Evolutionary conservation across 2,329 filamentous ascomycete species (phyloP), one percentile per base, ranked within the genome.

Genomic region (Epichloe sibirici): DNA sequence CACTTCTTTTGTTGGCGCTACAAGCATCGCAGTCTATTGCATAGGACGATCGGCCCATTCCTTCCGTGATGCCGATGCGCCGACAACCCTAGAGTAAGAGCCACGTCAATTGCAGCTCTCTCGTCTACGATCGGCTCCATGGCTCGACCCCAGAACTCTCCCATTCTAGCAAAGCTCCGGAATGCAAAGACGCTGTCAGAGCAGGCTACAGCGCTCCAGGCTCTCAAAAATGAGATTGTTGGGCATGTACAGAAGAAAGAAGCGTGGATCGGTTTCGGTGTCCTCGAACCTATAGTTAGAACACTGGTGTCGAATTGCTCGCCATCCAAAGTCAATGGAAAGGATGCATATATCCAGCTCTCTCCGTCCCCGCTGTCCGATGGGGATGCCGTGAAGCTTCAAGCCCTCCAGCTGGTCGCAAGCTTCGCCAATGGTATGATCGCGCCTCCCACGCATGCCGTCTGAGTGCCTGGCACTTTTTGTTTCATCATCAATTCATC

Each of bases 191-290:
- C 70, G 38, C 65, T 70, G 46, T 58, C 68, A 23, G 78, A 83
- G 57, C 78, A 79, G 60, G 71, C 79, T 42, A 71, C 74, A 28
- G 79, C 83, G 48, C 75, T 96, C 45, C 81, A 83, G 58, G 74
- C 76, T 43, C 72, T 98, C 34, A 97, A 95, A 73, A 93, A 95
- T 67, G 86, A 93, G 57, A 78, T 95, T 47, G 82, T 95, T 55
- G 93, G 93, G 25, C 89, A 97, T 67, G 78, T 86, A 37, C 83
- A 91, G 66, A 84, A 85, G 66, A 98, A 98, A 69, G 85, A 91
- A 68, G 70, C 81, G 53, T 90, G 85, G 74, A 76, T 96, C 42
- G 74, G 74, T 53, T 71, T 80, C 51, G 90, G 90, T 17, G 74
- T 88, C 31, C 69, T 93, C 46, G 76, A 80, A 51, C 76, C 78